A percentile compares a stretch with the other conserved stretches of the same genome.
Evolutionary conservation across 352 stramenopile species (phyloP).

Genomic region (Poterioochromonas sp.): DNA sequence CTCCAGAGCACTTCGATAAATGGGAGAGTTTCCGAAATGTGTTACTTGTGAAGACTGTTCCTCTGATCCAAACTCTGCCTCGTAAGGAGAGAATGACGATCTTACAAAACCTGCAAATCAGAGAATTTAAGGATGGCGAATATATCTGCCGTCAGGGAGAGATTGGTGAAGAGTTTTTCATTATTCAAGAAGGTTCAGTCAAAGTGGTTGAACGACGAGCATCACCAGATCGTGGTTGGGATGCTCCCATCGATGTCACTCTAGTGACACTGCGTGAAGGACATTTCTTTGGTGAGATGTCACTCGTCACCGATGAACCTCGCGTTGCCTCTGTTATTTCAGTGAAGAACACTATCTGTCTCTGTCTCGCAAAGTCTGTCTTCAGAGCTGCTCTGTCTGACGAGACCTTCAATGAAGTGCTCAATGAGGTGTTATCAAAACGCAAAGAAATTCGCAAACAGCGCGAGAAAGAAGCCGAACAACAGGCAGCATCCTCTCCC

Average conservation of each 20-base stretch:
- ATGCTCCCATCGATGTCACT: background rate
- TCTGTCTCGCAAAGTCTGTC: conserved; percentile 1
- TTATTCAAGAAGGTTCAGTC: conserved; percentile 21
- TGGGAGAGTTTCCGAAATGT: conserved; percentile 9
- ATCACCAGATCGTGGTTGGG: background rate
- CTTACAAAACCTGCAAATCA: background rate
- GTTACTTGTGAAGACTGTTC: conserved; percentile 13
- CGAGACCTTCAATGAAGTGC: background rate
- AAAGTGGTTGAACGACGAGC: background rate
- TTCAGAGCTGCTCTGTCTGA: background rate
- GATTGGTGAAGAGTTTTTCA: conserved; percentile 23
- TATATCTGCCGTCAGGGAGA: conserved; percentile 16
- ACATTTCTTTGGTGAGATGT: conserved; percentile 29
- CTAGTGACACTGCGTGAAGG: conserved; percentile 4
- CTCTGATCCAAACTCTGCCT: conserved; percentile 12
- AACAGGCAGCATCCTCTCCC: background rate
- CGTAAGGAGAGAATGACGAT: background rate
- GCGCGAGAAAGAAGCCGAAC: background rate
- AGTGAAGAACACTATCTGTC: background rate
- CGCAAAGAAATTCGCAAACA: conserved; percentile 9
- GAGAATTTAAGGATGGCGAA: conserved; percentile 20
- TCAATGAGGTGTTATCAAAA: conserved; percentile 15
- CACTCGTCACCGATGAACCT: background rate
- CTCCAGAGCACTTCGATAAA: conserved; percentile 6
- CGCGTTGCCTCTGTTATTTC: conserved; percentile 15